phyloP scores from a whole-genome alignment of 352 stramenopile genomes.

The Globisporangium paroecandrum region DNA sequence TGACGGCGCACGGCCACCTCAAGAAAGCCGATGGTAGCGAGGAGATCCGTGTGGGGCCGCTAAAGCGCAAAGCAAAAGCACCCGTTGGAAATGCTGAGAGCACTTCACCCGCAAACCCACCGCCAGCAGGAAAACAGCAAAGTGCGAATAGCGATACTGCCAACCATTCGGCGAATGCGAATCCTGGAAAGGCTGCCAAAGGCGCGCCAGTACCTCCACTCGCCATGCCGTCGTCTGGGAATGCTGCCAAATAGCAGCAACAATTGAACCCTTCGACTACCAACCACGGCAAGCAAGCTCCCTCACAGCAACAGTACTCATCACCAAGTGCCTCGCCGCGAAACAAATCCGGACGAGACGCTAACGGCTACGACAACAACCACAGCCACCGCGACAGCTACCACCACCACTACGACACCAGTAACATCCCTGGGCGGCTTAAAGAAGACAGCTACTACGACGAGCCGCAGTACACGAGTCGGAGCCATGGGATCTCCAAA shows the following conservation, averaged over 20 bases:
- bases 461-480: constrained; percentile 14
- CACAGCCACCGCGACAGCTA: constrained; percentile 23
- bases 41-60: constrained; percentile 69
- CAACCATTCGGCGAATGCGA: background rate
- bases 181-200: constrained; percentile 3
- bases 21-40: constrained; percentile 79
- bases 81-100: background rate
- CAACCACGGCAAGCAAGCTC: constrained; percentile 7
- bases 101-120: background rate
- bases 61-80: constrained; percentile 42
- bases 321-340: constrained; percentile 28
- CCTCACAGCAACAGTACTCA: constrained; percentile 6
- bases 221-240: constrained; percentile 3
- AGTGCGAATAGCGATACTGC: constrained; percentile 16
- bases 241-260: constrained; percentile 14
- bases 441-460: constrained; percentile 29
- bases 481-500: background rate
- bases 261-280: constrained; percentile 12
- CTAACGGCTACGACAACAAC: constrained; percentile 28
- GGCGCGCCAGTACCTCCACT: constrained; percentile 11
- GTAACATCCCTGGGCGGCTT: constrained; percentile 27
- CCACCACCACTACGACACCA: constrained; percentile 23
- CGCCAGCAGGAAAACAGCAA: constrained; percentile 15
- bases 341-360: constrained; percentile 31
- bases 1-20: constrained; percentile 73